Base-by-base conservation (phyloP, 768 basidiomycete genomes). In the Trametes maxima region DNA sequence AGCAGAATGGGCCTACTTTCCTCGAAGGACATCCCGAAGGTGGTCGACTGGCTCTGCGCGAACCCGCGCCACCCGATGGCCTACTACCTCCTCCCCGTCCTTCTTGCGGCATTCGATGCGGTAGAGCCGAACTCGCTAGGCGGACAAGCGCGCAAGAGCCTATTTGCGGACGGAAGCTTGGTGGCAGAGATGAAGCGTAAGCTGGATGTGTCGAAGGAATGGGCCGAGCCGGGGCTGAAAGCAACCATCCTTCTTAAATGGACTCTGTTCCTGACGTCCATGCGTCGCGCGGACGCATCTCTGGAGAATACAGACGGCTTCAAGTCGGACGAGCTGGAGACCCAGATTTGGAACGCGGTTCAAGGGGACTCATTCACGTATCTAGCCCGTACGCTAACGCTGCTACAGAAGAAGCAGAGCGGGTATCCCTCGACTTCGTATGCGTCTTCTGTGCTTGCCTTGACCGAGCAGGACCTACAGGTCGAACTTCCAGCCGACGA, bases 181-280 rank as follows among this genome's bases (percentile, higher is more conserved):
- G 78, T 89, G 47, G 64, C 78, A 0, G 85, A 78, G 59, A 86
- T 92, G 87, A 83, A 78, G 19, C 82, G 76, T 56, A 84, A 83
- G 61, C 74, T 90, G 7, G 71, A 68, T 59, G 76, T 79, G 14
- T 69, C 81, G 10, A 74, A 82, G 2, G 74, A 79, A 16, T 94
- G 92, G 92, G 87, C 81, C 55, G 86, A 89, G 19, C 75, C 80
- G 1, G 85, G 86, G 1, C 74, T 96, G 16, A 90, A 88, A 68
- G 87, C 92, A 0, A 80, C 82, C 1, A 69, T 95, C 5, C 74
- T 89, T n/a, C 80, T 97, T 40, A 92, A 92, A 69, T 95, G 93
- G 92, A 89, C 93, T 0, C 79, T 95, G 59, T 92, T 93, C 72
- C 77, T 94, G 65, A 87, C 92, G 1, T 87, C 92, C 64, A 81